phyloP scores from a whole-genome alignment of 2,329 filamentous ascomycete species.

The Colletotrichum truncatum region DNA sequence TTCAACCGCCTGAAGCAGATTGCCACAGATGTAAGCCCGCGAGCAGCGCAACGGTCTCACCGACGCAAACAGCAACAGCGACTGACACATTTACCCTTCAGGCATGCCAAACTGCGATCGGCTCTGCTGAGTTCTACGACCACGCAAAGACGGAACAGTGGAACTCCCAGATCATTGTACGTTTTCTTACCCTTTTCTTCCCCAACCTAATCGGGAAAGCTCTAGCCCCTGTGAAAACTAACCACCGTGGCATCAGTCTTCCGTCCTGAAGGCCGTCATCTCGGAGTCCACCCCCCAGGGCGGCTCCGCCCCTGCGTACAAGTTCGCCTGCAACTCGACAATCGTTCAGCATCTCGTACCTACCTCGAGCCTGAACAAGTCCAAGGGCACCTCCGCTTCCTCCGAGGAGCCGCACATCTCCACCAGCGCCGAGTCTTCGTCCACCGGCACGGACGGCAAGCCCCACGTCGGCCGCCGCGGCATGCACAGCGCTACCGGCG shows the following conservation, averaged over 20 bases:
- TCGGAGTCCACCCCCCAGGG: conserved; percentile 73
- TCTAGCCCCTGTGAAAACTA: not conserved
- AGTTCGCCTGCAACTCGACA: conserved; percentile 97
- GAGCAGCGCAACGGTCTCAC: not conserved
- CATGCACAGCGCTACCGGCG: conserved; percentile 87
- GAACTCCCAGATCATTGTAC: conserved; percentile 94
- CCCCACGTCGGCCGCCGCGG: conserved; percentile 85
- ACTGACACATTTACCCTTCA: conserved; percentile 45
- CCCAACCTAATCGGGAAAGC: not conserved
- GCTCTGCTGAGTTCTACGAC: conserved; percentile 81
- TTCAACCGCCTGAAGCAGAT: conserved; percentile 85
- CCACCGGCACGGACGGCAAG: conserved; percentile 67
- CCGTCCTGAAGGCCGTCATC: conserved; percentile 80
- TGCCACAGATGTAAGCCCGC: conserved; percentile 75
- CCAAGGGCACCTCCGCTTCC: conserved; percentile 59
- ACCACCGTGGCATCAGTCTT: conserved; percentile 62
- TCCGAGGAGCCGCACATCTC: conserved; percentile 62
- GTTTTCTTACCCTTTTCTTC: conserved; percentile 35
- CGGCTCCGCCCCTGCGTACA: conserved; percentile 74
- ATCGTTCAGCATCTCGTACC: conserved; percentile 93
- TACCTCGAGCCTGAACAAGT: conserved; percentile 70
- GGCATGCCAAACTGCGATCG: conserved; percentile 86
- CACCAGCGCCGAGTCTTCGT: conserved; percentile 60
- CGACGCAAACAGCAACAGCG: not conserved
- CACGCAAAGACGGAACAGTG: conserved; percentile 85